phyloP scores from a whole-genome alignment of 768 basidiomycete species.

The Pisolithus orientalis region DNA sequence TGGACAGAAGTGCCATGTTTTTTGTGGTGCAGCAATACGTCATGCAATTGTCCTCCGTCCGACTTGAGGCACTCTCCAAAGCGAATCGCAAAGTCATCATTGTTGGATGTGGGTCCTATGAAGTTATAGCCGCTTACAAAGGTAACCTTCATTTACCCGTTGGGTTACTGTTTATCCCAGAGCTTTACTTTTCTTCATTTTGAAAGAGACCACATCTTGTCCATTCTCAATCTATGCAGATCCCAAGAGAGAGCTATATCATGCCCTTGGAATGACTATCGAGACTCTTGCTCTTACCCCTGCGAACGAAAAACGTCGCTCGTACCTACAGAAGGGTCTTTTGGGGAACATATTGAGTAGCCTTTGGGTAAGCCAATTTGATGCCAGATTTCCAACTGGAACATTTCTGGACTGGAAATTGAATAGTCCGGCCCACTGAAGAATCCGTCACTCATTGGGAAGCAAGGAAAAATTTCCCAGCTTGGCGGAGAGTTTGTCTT shows the following conservation, averaged over 20 bases:
- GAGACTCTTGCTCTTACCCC: conserved; percentile 44
- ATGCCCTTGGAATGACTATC: conserved; percentile 51
- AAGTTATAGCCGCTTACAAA: conserved; percentile 42
- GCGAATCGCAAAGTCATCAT: conserved; percentile 40
- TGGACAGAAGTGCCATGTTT: neutral
- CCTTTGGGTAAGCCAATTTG: conserved; percentile 35
- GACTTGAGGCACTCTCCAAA: conserved; percentile 32
- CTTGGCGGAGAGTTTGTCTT: conserved; percentile 61
- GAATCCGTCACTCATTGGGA: conserved; percentile 44
- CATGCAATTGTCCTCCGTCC: conserved; percentile 36
- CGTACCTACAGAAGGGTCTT: conserved; percentile 36
- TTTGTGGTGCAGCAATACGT: conserved; percentile 38
- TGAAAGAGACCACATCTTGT: conserved; percentile 41
- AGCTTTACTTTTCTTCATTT: neutral
- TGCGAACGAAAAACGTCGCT: conserved; percentile 35
- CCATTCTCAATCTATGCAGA: conserved; percentile 55
- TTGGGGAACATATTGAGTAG: conserved; percentile 32
- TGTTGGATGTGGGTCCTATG: conserved; percentile 57
- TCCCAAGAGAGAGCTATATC: conserved; percentile 53
- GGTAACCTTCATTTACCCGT: conserved; percentile 23
- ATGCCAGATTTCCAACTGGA: neutral
- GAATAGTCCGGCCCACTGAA: conserved; percentile 34
- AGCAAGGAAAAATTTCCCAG: conserved; percentile 57
- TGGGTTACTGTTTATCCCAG: too few species aligned
- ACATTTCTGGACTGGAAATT: neutral